These are phyloP conservation scores for Penicillium canariense DNA, from an alignment of 495 filamentous ascomycete species.

Conservation along the genomic window DNA sequence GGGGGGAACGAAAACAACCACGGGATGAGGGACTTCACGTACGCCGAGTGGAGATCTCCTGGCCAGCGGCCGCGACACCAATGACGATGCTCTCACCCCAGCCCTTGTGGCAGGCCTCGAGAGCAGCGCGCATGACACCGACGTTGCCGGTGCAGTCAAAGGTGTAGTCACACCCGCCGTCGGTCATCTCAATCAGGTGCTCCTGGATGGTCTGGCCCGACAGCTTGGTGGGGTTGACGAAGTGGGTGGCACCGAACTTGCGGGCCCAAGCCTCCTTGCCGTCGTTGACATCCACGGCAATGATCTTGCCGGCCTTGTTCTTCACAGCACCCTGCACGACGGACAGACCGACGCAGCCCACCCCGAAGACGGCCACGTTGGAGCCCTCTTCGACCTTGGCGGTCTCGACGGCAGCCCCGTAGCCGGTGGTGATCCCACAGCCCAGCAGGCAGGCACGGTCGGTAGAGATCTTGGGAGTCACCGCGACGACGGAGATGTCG, in stretches of 20 bases:
- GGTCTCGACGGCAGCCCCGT: slow-evolving; percentile 91
- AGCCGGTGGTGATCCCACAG: slow-evolving; percentile 97
- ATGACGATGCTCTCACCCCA: slow-evolving; percentile 99
- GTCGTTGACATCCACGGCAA: slow-evolving; percentile 93
- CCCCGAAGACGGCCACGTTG: slow-evolving; percentile 92
- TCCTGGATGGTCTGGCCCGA: slow-evolving; percentile 78
- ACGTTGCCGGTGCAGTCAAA: slow-evolving; percentile 99
- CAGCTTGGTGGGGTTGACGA: slow-evolving; percentile 88
- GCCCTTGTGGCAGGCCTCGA: slow-evolving; percentile 98
- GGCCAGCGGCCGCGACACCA: slow-evolving; percentile 93
- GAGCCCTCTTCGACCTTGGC: slow-evolving; percentile 86
- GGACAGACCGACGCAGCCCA: slow-evolving; percentile 90
- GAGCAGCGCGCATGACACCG: slow-evolving; percentile 88
- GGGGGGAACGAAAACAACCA: background rate
- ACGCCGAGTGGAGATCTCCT: slow-evolving; percentile 96
- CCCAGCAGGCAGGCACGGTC: slow-evolving; percentile 94
- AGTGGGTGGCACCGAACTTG: slow-evolving; percentile 96
- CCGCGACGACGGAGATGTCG: slow-evolving; percentile 95
- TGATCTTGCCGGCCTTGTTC: slow-evolving; percentile 83
- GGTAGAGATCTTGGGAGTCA: slow-evolving; percentile 88
- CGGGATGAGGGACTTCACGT: slow-evolving; percentile 41
- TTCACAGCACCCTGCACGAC: slow-evolving; percentile 95
- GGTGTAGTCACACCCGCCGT: slow-evolving; percentile 97
- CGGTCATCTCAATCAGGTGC: slow-evolving; percentile 95
- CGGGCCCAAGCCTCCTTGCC: slow-evolving; percentile 85